Base-by-base conservation (phyloP, 768 basidiomycete genomes). In the Gelatoporia subvermispora region DNA sequence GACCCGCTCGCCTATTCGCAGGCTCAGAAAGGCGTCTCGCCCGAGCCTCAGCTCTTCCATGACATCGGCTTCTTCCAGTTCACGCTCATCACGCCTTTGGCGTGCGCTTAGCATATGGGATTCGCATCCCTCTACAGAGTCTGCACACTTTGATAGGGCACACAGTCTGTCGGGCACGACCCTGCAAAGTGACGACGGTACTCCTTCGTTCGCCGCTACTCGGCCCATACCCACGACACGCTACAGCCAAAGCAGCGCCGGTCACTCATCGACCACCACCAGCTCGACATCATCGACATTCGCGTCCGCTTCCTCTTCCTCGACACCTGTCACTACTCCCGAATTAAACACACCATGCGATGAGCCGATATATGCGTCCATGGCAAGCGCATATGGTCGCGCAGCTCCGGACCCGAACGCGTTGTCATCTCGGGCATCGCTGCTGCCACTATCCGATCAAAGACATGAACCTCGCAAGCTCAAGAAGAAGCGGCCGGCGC, bases 321-420 rank as follows among this genome's bases (percentile, higher is more conserved):
- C 51, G 24, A 58, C 57, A 20, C 48, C 45, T 20, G 35, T 50
- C 37, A 58, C 57, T 8, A 58, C 57, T 21, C 57, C 57, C 25
- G 57, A 55, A 36, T 49, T 42, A 20, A 36, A 35, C 20, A 43
- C 53, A 8, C 51, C 28, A 31, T 31, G 28, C 28, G 28, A 31
- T 13, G 28, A 31, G 13, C 13, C 28, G 5, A 31, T 31, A 31
- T 31, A 31, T 31, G 28, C 28, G 7, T 31, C 28, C 28, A 31
- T 31, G 28, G 28, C 28, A 31, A 13, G 28, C 28, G 5, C 28
- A 31, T 13, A 13, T 5, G 13, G 28, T 13, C 28, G 13, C 28
- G 28, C 28, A 28, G 41, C 31, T 11, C 40, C 41, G 23, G 43
- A 44, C 15, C 43, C n/a, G 16, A 18, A 18, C n/a, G 44, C 34